Percentiles rank a stretch among this genome's conserved stretches.
Evolutionary conservation across 2,329 filamentous ascomycete genomes (phyloP).

Genomic region (Pseudogymnoascus sp.): DNA sequence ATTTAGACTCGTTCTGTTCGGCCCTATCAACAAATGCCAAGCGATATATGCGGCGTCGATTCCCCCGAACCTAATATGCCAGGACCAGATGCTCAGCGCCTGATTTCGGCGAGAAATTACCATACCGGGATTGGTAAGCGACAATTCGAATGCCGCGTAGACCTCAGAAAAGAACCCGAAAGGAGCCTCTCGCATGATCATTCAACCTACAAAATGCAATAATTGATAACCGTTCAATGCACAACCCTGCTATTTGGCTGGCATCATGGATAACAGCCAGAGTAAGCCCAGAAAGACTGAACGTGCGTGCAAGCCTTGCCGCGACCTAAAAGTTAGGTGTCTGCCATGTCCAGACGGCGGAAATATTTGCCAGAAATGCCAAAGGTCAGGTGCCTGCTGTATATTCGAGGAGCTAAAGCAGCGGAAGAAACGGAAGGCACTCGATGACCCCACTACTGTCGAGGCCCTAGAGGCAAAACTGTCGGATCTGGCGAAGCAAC

Average conservation of each 20-base stretch:
- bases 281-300: neutral
- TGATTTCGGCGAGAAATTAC: neutral
- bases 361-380: neutral
- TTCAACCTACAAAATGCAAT: neutral
- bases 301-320: neutral
- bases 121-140: too few species aligned
- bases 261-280: neutral
- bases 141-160: neutral
- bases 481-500: neutral
- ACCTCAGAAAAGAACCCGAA: neutral
- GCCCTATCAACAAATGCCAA: slow-evolving; percentile 1
- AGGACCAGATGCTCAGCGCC: neutral
- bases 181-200: neutral
- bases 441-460: neutral
- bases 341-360: neutral
- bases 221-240: neutral
- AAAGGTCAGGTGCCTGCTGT: slow-evolving; percentile 8
- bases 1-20: slow-evolving; percentile 8
- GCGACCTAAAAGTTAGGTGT: neutral
- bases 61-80: neutral
- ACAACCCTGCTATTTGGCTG: neutral
- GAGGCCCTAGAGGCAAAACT: neutral
- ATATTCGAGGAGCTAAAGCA: neutral
- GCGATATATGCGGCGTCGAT: neutral
- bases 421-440: neutral